phyloP scores from a whole-genome alignment of 352 stramenopile genomes.

The Elongisporangium undulatum region DNA sequence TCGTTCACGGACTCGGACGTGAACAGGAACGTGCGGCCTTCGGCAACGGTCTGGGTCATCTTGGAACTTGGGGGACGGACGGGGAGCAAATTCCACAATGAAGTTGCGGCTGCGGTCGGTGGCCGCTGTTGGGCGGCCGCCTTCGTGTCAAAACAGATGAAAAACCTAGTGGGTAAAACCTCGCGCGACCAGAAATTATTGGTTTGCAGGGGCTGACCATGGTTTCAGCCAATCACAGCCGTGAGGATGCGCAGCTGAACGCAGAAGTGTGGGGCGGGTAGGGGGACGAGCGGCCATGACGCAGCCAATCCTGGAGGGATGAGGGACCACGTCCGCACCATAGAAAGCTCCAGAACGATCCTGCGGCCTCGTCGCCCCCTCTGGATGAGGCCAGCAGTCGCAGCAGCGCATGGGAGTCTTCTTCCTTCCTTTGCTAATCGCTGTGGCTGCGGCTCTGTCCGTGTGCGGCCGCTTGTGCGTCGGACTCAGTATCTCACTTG shows the following conservation, averaged over 20 bases:
- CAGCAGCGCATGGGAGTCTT: neutral
- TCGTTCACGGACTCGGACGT: constrained; percentile 99
- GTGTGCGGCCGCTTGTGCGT: neutral
- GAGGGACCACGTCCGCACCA: neutral
- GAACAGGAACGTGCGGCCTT: constrained; percentile 91
- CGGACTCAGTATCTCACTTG: neutral
- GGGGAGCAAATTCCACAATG: constrained; percentile 60
- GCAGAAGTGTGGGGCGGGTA: neutral
- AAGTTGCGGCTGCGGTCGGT: neutral
- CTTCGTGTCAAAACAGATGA: constrained; percentile 5
- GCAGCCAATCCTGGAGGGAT: neutral
- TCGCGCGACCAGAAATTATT: constrained; percentile 14
- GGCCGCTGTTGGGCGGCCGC: constrained; percentile 3
- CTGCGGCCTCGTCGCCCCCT: neutral
- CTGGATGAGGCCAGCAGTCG: neutral
- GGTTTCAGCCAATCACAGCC: constrained; percentile 21
- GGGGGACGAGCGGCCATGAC: neutral
- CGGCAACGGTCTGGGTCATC: constrained; percentile 55
- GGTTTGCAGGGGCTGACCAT: constrained; percentile 11
- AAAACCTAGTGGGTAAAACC: constrained; percentile 19
- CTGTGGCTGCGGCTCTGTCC: too few relatives aligned
- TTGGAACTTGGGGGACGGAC: constrained; percentile 12
- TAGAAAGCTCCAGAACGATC: neutral
- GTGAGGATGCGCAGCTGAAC: neutral
- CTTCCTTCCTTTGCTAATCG: neutral